Conservation (phyloP, 768 basidiomycete genomes). For the Trametes sanguinea region DNA sequence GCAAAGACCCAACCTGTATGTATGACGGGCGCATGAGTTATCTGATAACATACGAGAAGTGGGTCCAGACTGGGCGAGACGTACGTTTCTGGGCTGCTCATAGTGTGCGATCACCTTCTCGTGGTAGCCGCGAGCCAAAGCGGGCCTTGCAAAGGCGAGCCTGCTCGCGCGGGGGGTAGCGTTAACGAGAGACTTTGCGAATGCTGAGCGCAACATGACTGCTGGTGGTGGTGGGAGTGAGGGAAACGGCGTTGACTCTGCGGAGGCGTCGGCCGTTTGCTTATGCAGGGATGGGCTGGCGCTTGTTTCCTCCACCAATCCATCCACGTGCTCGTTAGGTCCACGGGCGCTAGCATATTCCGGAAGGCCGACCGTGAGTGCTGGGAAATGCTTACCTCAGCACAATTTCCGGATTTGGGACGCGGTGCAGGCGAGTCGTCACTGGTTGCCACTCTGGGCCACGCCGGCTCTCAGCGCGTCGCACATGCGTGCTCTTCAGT, state of each 20-base stretch:
- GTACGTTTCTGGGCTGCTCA: constrained; percentile 94
- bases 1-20: constrained; percentile 89
- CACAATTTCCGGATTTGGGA: constrained; percentile 4
- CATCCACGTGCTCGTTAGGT: constrained; percentile 10
- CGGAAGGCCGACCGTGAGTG: neutral
- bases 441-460: constrained; percentile 15
- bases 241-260: constrained; percentile 15
- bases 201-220: constrained; percentile 71
- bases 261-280: constrained; percentile 22
- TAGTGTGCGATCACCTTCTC: constrained; percentile 98
- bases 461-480: constrained; percentile 19
- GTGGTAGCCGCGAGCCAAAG: constrained; percentile 76
- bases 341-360: constrained; percentile 1
- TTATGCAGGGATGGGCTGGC: constrained; percentile 2
- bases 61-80: constrained; percentile 42
- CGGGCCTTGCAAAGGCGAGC: constrained; percentile 45
- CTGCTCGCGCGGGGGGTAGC: constrained; percentile 45
- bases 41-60: constrained; percentile 54
- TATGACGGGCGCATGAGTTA: constrained; percentile 39
- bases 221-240: constrained; percentile 34
- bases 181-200: constrained; percentile 52
- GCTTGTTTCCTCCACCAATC: constrained; percentile 11
- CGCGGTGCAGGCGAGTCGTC: constrained; percentile 6
- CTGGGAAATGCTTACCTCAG: neutral
- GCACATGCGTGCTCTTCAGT: constrained; percentile 14